phyloP scores from a whole-genome alignment of 768 basidiomycete genomes.

The Serpula lacrymans region DNA sequence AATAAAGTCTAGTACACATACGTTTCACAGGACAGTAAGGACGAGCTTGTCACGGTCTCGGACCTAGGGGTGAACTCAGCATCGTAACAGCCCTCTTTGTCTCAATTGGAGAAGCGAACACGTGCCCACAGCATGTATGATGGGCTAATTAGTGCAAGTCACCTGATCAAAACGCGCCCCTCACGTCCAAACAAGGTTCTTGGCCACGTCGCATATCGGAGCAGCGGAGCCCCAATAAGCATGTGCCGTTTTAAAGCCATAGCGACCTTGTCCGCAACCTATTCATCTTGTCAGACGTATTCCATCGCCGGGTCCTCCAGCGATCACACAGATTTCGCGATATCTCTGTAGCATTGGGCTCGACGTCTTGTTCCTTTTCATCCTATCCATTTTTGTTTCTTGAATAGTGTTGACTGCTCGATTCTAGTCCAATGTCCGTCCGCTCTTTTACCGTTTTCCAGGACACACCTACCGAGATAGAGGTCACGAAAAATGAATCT shows the following conservation, averaged over 20 bases:
- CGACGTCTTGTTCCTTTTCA: slow-evolving; percentile 4
- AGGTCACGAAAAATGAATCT: slow-evolving; percentile 27
- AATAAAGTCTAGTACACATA: too few species aligned
- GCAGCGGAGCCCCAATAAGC: slow-evolving; percentile 30
- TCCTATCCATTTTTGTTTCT: too few species aligned
- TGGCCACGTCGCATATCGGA: slow-evolving; percentile 30
- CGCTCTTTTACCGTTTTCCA: slow-evolving; percentile 65
- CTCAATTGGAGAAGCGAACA: too few species aligned
- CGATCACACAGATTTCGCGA: slow-evolving; percentile 16
- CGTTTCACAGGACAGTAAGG: too few species aligned
- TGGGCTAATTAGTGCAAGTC: too few species aligned
- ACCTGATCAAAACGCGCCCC: neutral
- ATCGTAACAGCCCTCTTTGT: too few species aligned
- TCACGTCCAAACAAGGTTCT: slow-evolving; percentile 7
- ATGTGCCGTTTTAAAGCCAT: slow-evolving; percentile 24
- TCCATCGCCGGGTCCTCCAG: slow-evolving; percentile 32
- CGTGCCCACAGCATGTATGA: slow-evolving; percentile 27
- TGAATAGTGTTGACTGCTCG: slow-evolving; percentile 2
- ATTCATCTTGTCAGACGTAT: too few species aligned
- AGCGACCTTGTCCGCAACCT: slow-evolving; percentile 5
- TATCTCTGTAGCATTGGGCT: slow-evolving; percentile 2
- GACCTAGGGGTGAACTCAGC: too few species aligned
- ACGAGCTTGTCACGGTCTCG: too few species aligned
- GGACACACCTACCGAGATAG: slow-evolving; percentile 41
- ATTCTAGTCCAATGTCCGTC: slow-evolving; percentile 42